A percentile compares a stretch with the other conserved stretches of the same genome.
Evolutionary conservation across 2,329 filamentous ascomycete genomes (phyloP).

Genomic region (Fusarium clavum): DNA sequence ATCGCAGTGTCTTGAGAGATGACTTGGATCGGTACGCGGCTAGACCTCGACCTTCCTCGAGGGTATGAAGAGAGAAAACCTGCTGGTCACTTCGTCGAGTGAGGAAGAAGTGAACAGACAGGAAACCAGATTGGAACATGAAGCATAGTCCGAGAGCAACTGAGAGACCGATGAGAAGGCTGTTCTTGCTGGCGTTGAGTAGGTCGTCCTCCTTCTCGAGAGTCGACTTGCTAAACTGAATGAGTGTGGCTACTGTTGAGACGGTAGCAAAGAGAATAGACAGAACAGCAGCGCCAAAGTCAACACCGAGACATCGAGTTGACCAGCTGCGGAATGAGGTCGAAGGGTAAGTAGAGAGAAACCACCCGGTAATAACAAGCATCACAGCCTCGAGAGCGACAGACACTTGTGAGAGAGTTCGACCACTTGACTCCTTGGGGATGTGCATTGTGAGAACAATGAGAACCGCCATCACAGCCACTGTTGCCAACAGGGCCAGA

Average conservation of each 20-base stretch:
- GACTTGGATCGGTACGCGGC: slow-evolving; percentile 43
- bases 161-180: slow-evolving; percentile 59
- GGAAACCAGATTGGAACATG: slow-evolving; percentile 61
- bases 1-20: slow-evolving; percentile 64
- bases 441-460: slow-evolving; percentile 37
- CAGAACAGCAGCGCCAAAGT: slow-evolving; percentile 50
- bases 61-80: slow-evolving; percentile 38
- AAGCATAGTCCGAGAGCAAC: slow-evolving; percentile 60
- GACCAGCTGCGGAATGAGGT: slow-evolving; percentile 42
- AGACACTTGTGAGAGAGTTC: slow-evolving; percentile 44
- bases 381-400: slow-evolving; percentile 46
- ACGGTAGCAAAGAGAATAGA: slow-evolving; percentile 59
- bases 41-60: slow-evolving; percentile 40
- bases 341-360: slow-evolving; percentile 51
- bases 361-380: slow-evolving; percentile 44
- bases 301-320: slow-evolving; percentile 39
- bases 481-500: slow-evolving; percentile 39
- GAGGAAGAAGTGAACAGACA: slow-evolving; percentile 58
- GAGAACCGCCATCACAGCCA: slow-evolving; percentile 37
- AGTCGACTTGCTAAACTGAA: slow-evolving; percentile 50
- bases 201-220: slow-evolving; percentile 24
- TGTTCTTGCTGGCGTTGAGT: slow-evolving; percentile 35
- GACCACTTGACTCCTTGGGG: slow-evolving; percentile 39
- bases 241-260: slow-evolving; percentile 58
- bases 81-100: slow-evolving; percentile 46